Conservation (phyloP, 768 basidiomycete genomes). For the Boletus subcaerulescens region DNA sequence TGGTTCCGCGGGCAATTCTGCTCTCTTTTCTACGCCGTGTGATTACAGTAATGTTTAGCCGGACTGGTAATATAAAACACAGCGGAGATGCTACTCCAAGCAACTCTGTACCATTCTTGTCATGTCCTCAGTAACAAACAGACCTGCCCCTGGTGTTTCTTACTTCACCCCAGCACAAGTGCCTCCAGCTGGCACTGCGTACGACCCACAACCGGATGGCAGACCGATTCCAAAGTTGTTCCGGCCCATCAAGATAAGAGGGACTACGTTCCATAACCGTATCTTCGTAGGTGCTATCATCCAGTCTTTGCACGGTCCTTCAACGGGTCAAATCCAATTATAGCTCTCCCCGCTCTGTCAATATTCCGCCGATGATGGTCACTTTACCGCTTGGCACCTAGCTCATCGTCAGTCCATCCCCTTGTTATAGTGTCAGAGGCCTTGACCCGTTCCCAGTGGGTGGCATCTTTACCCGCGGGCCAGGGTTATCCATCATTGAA, state of each 20-base stretch:
- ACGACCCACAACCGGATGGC: constrained; percentile 40
- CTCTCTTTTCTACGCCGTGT: no score
- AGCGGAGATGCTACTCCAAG: background rate
- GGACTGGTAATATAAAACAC: constrained; percentile 1
- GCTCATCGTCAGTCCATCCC: constrained; percentile 38
- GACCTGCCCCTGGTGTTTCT: constrained; percentile 39
- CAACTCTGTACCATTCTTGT: background rate
- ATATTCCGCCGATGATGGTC: constrained; percentile 55
- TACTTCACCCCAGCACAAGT: constrained; percentile 49
- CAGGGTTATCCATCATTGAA: constrained; percentile 62
- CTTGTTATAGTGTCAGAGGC: background rate
- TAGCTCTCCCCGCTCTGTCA: constrained; percentile 58
- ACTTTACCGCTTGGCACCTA: constrained; percentile 53
- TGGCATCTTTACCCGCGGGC: constrained; percentile 18
- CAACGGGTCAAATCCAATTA: background rate
- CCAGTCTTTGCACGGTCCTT: background rate
- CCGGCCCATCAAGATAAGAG: constrained; percentile 53
- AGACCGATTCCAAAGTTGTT: constrained; percentile 44
- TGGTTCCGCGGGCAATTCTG: no score
- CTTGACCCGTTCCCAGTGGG: constrained; percentile 31
- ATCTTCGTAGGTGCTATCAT: constrained; percentile 42
- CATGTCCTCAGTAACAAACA: constrained; percentile 29
- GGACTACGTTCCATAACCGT: constrained; percentile 51
- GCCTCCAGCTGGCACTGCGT: constrained; percentile 44
- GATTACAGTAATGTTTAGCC: background rate